Conservation (phyloP, 2,329 filamentous ascomycete genomes). For the Colletotrichum lindemuthianum region DNA sequence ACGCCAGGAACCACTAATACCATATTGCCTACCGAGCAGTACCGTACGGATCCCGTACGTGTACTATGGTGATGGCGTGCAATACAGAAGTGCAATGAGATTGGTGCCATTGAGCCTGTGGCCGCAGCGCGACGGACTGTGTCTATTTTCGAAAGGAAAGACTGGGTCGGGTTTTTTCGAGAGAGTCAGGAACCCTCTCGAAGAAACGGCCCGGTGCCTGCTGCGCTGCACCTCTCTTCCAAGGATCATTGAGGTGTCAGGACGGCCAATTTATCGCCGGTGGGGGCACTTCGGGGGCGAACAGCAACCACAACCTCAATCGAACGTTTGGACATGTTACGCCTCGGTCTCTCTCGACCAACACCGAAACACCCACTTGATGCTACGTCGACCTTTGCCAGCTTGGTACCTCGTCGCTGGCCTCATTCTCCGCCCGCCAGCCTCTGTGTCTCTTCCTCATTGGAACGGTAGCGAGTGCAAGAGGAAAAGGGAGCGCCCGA, state of each 20-base stretch:
- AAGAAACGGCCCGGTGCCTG: conserved; percentile 30
- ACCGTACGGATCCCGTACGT: too few species aligned
- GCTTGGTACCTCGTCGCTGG: neutral
- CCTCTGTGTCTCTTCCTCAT: conserved; percentile 27
- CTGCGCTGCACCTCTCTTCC: conserved; percentile 11
- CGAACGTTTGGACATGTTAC: too few species aligned
- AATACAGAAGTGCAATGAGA: too few species aligned
- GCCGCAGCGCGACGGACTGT: neutral
- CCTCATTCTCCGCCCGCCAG: conserved; percentile 6
- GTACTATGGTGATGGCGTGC: too few species aligned
- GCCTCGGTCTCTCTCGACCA: too few species aligned
- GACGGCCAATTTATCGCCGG: neutral
- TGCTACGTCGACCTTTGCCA: too few species aligned
- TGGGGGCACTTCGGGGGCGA: neutral
- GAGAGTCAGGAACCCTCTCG: conserved; percentile 19
- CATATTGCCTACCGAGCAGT: too few species aligned
- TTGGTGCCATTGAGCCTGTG: too few species aligned
- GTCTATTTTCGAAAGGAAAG: conserved; percentile 17
- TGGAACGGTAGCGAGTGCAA: neutral
- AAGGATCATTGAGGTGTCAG: conserved; percentile 2
- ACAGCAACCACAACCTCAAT: too few species aligned
- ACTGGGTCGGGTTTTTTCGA: conserved; percentile 12
- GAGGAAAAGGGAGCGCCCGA: conserved; percentile 9
- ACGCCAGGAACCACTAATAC: too few species aligned
- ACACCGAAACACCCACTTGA: too few species aligned